phyloP scores from a whole-genome alignment of 805 yeast genomes.

The Candida adriatica region DNA sequence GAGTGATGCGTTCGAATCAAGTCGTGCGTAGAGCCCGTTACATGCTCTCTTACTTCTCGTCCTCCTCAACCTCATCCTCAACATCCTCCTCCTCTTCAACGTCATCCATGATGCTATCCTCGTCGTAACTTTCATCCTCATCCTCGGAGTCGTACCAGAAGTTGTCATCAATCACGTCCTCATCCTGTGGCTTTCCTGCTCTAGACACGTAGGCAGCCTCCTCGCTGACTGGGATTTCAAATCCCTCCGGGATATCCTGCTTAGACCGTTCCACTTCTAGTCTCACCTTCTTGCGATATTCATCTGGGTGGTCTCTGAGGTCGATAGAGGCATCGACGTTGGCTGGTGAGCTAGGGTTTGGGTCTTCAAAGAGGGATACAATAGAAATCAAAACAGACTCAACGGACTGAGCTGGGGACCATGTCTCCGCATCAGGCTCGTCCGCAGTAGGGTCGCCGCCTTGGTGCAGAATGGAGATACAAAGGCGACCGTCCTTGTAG shows the following conservation, averaged over 20 bases:
- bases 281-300: conserved; percentile 66
- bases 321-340: conserved; percentile 93
- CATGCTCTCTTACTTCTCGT: neutral
- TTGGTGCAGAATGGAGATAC: conserved; percentile 88
- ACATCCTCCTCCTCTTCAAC: conserved; percentile 51
- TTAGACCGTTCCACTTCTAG: conserved; percentile 81
- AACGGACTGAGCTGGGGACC: conserved; percentile 92
- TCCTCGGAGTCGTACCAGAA: conserved; percentile 75
- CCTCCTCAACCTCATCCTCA: conserved; percentile 37
- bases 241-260: conserved; percentile 81
- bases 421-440: conserved; percentile 89
- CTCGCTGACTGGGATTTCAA: conserved; percentile 56
- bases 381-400: conserved; percentile 87
- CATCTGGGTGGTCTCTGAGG: conserved; percentile 75
- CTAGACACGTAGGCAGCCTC: conserved; percentile 48
- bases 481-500: conserved; percentile 85
- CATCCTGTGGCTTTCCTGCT: conserved; percentile 30
- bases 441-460: conserved; percentile 88
- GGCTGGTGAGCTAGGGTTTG: conserved; percentile 90
- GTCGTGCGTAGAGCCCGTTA: too few relatives aligned
- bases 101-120: conserved; percentile 55
- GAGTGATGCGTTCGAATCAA: too few relatives aligned
- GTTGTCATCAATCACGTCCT: conserved; percentile 67
- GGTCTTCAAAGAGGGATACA: conserved; percentile 86
- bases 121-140: conserved; percentile 33